Evolutionary conservation across 371 early-diverging fungal species (phyloP).

Genomic region (Mucor piriformis): DNA sequence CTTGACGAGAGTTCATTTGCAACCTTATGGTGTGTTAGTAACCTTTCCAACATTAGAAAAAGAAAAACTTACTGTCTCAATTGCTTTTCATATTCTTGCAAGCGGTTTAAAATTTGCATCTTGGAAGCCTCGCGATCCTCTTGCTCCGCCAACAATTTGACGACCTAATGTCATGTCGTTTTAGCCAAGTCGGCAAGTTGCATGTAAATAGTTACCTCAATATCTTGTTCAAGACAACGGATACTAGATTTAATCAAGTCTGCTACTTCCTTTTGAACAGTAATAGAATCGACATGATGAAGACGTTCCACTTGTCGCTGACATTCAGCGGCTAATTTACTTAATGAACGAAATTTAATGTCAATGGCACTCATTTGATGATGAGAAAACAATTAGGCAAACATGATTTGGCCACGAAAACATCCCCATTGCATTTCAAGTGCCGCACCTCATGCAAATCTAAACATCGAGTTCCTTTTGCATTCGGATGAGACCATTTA

Average conservation of each 20-base stretch:
- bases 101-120: slow-evolving; percentile 42
- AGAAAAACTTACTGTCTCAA: slow-evolving; percentile 52
- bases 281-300: slow-evolving; percentile 31
- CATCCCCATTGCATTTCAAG: no score
- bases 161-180: slow-evolving; percentile 30
- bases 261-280: slow-evolving; percentile 37
- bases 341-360: slow-evolving; percentile 36
- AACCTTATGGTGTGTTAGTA: slow-evolving; percentile 36
- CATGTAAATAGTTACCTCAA: slow-evolving; percentile 23
- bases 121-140: slow-evolving; percentile 60
- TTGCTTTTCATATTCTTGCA: slow-evolving; percentile 63
- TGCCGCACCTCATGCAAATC: background rate
- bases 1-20: slow-evolving; percentile 55
- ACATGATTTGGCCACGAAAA: background rate
- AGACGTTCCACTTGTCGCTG: slow-evolving; percentile 42
- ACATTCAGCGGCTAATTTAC: slow-evolving; percentile 44
- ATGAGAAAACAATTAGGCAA: background rate
- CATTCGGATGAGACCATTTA: no score
- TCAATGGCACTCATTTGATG: slow-evolving; percentile 25
- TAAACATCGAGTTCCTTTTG: background rate
- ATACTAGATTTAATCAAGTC: slow-evolving; percentile 29
- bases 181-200: background rate
- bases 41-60: background rate
- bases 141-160: slow-evolving; percentile 61
- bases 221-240: slow-evolving; percentile 32